Evolutionary conservation across 805 yeast genomes (phyloP), one percentile per base, ranked within the genome.

Genomic region (Suhomyces pyralidae): DNA sequence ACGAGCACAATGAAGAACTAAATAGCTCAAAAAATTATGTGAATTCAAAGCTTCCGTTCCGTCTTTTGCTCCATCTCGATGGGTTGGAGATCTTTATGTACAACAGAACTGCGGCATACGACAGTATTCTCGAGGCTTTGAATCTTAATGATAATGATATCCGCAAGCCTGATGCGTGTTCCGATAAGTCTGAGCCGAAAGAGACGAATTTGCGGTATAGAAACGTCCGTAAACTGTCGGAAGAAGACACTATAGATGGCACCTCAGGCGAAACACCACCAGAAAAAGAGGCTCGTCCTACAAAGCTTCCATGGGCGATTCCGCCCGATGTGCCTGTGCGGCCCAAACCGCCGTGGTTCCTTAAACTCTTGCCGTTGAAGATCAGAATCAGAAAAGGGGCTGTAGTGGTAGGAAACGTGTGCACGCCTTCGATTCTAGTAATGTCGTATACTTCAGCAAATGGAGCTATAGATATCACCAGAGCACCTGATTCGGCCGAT

Each of bases 81-180:
- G 99, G 99, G 0, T 62, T 89, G 3, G 99, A 94, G 66, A 69
- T 88, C 45, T 94, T 91, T 65, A 71, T 87, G 52, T 93, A 88
- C 68, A 94, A 94, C 67, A 79, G 94, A 62, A 81, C 89, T 0
- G 73, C 73, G 9, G 92, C 96, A 0, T 94, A 88, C 68, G 92
- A 89, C 43, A 77, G 76, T 49, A 80, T 88, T 14, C 59, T 84
- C 58, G 77, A 79, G 19, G 57, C 65, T 15, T 62, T 79, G 54
- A 45, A 51, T 49, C 51, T 59, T 59, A 46, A 56, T 58, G 48
- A 53, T 25, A 15, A 24, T 20, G 56, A 36, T 59, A 59, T 34
- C 24, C 19, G 25, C 45, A 51, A 42, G 24, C 34, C 9, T 12
- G 46, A 40, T 9, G 9, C 42, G 2, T 25, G 20, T 25, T 28